phyloP scores from a whole-genome alignment of 352 stramenopile genomes.

The Blastocystis sp. region DNA sequence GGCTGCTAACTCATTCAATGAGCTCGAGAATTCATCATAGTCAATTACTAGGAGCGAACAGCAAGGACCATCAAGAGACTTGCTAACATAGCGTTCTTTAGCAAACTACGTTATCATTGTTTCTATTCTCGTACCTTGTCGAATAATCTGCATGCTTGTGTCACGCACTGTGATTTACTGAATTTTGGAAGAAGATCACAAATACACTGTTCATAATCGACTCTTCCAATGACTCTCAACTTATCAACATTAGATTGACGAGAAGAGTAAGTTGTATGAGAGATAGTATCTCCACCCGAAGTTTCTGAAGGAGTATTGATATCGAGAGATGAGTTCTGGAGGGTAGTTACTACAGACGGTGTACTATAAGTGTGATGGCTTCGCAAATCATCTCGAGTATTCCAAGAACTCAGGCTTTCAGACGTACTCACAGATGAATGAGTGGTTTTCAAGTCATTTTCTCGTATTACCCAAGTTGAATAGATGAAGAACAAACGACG shows the following conservation, averaged over 20 bases:
- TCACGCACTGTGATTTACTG: constrained; percentile 48
- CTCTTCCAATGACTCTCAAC: constrained; percentile 13
- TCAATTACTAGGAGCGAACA: neutral
- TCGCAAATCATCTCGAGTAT: neutral
- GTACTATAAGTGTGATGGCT: constrained; percentile 22
- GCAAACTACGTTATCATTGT: neutral
- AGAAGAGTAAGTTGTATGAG: neutral
- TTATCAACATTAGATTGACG: neutral
- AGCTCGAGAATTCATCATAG: neutral
- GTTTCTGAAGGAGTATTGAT: neutral
- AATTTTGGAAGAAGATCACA: constrained; percentile 11
- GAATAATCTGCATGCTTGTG: constrained; percentile 31
- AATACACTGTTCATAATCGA: constrained; percentile 37
- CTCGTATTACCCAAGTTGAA: constrained; percentile 39
- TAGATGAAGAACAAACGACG: constrained; percentile 23
- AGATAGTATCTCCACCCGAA: neutral
- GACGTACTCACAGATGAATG: neutral
- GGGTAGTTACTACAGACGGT: neutral
- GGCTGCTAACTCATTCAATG: neutral
- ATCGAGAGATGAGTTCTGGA: constrained; percentile 43
- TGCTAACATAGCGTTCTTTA: constrained; percentile 42
- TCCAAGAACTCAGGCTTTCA: neutral
- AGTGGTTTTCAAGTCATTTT: neutral
- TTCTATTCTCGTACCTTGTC: neutral
- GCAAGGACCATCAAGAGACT: constrained; percentile 25